phyloP scores from a whole-genome alignment of 2,329 filamentous ascomycete genomes.

The Colletotrichum tropicale region DNA sequence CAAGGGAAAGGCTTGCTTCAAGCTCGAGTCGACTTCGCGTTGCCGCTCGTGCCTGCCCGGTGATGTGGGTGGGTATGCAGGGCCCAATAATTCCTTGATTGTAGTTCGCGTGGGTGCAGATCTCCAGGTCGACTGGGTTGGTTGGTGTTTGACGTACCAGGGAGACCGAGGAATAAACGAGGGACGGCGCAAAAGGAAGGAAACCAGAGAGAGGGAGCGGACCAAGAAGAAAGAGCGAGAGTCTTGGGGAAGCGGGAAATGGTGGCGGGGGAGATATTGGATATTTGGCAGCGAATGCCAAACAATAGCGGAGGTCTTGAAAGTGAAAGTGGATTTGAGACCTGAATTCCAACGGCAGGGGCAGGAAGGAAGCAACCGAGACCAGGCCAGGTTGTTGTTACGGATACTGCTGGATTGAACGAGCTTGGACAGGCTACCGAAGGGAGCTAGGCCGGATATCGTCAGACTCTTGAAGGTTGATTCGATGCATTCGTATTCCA shows the following conservation, averaged over 20 bases:
- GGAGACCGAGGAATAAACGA: not conserved
- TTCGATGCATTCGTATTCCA: not conserved
- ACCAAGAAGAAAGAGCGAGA: not conserved
- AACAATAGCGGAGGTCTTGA: conserved; percentile 14
- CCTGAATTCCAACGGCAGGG: conserved; percentile 16
- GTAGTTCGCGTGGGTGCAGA: not conserved
- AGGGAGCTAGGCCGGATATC: not conserved
- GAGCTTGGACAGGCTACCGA: not conserved
- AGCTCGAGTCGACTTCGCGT: not conserved
- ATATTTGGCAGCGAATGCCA: conserved; percentile 19
- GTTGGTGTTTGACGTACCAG: conserved; percentile 1
- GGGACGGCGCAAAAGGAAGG: not conserved
- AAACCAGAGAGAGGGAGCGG: not conserved
- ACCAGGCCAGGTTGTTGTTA: conserved; percentile 8
- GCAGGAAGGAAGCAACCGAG: conserved; percentile 4
- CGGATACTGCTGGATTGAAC: not conserved
- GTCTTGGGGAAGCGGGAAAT: not conserved
- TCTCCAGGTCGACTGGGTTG: not conserved
- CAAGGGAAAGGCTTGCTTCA: conserved; percentile 11
- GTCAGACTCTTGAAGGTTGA: not conserved
- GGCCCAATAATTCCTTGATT: not conserved
- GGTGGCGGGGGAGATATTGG: conserved; percentile 17
- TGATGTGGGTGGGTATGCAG: not conserved
- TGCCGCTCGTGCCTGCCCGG: not conserved
- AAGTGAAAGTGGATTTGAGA: conserved; percentile 1